These are phyloP conservation scores for Trichosporon ovoides DNA, from an alignment of 1,284 basidiomycete species.

Conservation along the genomic window DNA sequence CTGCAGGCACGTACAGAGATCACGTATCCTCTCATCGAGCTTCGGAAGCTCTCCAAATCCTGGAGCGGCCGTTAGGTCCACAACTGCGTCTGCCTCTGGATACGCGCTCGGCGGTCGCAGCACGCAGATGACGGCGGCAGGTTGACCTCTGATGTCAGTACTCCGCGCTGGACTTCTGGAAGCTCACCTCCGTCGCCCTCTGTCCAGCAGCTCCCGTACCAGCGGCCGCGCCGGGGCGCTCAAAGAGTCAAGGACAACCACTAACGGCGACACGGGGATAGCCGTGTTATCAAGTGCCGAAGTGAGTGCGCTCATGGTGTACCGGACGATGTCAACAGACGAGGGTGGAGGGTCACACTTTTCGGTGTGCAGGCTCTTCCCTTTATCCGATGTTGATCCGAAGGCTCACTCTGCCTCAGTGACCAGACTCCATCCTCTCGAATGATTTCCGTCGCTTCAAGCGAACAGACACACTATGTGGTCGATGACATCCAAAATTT, in stretches of 20 bases:
- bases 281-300: conserved; percentile 34
- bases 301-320: conserved; percentile 21
- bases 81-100: background rate
- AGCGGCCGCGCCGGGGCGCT: conserved; percentile 9
- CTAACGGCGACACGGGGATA: conserved; percentile 24
- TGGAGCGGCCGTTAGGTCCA: background rate
- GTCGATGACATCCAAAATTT: too few species aligned
- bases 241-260: conserved; percentile 27
- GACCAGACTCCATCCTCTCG: too few species aligned
- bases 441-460: too few species aligned
- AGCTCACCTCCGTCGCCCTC: conserved; percentile 7
- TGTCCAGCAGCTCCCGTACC: conserved; percentile 7
- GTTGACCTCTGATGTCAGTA: conserved; percentile 13
- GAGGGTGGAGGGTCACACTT: background rate
- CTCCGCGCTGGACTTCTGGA: too few species aligned
- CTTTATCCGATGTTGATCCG: too few species aligned
- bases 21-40: conserved; percentile 13
- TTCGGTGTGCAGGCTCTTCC: too few species aligned
- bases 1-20: conserved; percentile 24
- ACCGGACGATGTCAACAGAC: background rate
- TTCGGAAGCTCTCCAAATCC: conserved; percentile 11
- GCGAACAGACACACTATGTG: too few species aligned
- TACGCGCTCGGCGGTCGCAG: conserved; percentile 21
- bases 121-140: conserved; percentile 19
- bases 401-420: too few species aligned